Percentiles rank a stretch among this genome's conserved stretches.
Conservation (phyloP, 139 green algal species). For the Volvox reticuliferus region DNA sequence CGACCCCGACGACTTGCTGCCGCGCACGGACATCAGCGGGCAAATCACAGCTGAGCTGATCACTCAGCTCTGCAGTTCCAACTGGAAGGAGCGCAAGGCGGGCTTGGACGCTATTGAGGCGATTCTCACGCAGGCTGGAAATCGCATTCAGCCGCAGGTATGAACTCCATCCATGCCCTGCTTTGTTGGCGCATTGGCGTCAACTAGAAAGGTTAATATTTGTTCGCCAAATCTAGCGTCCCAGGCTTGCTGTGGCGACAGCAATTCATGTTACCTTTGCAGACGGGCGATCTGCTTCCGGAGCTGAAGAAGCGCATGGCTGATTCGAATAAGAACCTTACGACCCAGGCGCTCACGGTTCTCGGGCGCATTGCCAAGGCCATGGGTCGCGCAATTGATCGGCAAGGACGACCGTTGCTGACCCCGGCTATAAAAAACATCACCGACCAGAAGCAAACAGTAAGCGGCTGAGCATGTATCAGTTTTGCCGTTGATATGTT, state of each 20-base stretch:
- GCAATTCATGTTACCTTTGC: neutral
- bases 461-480: slow-evolving; percentile 32
- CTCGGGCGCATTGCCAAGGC: slow-evolving; percentile 86
- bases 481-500: neutral
- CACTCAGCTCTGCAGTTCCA: slow-evolving; percentile 53
- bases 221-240: too few species aligned
- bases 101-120: slow-evolving; percentile 87
- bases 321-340: slow-evolving; percentile 96
- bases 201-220: too few species aligned
- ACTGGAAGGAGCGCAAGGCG: slow-evolving; percentile 96
- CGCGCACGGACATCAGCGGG: slow-evolving; percentile 81
- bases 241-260: too few species aligned
- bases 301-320: slow-evolving; percentile 87
- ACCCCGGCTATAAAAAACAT: slow-evolving; percentile 80
- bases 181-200: neutral
- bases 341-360: slow-evolving; percentile 74
- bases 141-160: slow-evolving; percentile 69
- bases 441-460: slow-evolving; percentile 91
- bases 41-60: slow-evolving; percentile 75
- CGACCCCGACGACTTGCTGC: slow-evolving; percentile 81
- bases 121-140: slow-evolving; percentile 70
- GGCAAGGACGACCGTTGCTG: slow-evolving; percentile 65
- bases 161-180: neutral
- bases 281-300: slow-evolving; percentile 85
- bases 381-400: slow-evolving; percentile 83